phyloP scores from a whole-genome alignment of 1,139 yeast species.

The Ogataea hybrid region DNA sequence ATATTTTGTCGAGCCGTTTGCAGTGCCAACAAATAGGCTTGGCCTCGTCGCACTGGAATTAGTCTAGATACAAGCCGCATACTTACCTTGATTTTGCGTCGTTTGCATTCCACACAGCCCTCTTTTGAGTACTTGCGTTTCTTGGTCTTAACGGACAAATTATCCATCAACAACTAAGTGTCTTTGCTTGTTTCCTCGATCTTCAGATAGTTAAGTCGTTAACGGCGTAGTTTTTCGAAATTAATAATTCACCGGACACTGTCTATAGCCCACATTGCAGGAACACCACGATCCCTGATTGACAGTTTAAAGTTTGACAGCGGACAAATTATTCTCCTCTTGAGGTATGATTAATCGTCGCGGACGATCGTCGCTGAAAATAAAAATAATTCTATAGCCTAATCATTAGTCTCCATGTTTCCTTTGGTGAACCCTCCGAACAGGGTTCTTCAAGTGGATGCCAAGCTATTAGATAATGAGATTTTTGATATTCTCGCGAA shows the following conservation, averaged over 20 bases:
- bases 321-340: neutral
- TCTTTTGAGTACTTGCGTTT: constrained; percentile 24
- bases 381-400: constrained; percentile 3
- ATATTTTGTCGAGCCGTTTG: constrained; percentile 37
- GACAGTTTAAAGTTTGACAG: neutral
- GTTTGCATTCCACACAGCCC: constrained; percentile 42
- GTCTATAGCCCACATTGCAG: neutral
- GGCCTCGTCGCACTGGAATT: constrained; percentile 48
- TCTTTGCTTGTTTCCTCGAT: neutral
- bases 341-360: neutral
- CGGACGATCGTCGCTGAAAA: constrained; percentile 6
- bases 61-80: neutral
- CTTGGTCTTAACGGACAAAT: constrained; percentile 1
- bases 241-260: neutral
- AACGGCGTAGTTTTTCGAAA: too few relatives aligned
- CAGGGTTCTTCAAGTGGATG: constrained; percentile 55
- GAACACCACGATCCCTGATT: neutral
- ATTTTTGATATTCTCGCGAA: constrained; percentile 42
- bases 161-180: neutral
- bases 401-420: constrained; percentile 10
- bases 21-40: constrained; percentile 57
- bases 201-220: too few relatives aligned
- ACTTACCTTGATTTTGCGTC: constrained; percentile 38
- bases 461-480: constrained; percentile 48
- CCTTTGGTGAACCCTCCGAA: constrained; percentile 42